Base-by-base conservation (phyloP, 164 flowering plant species). In the Saururus chinensis region DNA sequence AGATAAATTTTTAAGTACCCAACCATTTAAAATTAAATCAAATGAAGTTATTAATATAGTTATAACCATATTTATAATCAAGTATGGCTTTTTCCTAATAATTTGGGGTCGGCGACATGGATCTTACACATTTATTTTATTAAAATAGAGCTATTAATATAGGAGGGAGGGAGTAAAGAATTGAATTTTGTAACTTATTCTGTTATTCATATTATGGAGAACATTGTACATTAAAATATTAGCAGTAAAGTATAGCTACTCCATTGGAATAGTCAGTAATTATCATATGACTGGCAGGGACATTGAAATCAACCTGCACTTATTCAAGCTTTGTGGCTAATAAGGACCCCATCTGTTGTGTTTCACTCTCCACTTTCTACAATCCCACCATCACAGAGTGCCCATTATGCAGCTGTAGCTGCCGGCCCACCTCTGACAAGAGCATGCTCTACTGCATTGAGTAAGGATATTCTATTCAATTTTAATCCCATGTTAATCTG, bases 271-370 rank as follows among this genome's bases (percentile, higher is more conserved):
- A 30, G 4, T 19, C 23, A 25, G 37, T 6, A 6, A 4, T 21
- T 10, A 10, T n/a, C 37, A 0, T n/a, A 6, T 24, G 20, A 22
- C 23, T n/a, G 20, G 24, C 79, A 87, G 93, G 79, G 66, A 87
- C 95, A 49, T 87, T 90, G 95, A 82, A 81, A 75, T 73, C 86
- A 35, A 68, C 77, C 23, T 87, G 95, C 69, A 83, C 90, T 20
- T 83, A 81, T 76, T 83, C 89, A 7, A 67, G 61, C 21, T 84
- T 74, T 57, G 30, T 79, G 40, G 85, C 86, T 7, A 80, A 77
- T 61, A 71, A 74, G 65, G 58, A 62, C 25, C 90, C 90, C 37
- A 55, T 56, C 8, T 87, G 95, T 30, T 84, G 93, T 71, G 87
- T 77, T 69, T 83, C 93, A 19, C 71, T 87, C 23, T 87, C 93